Conservation (phyloP, 192 early-diverging fungal genomes). For the Diversispora epigaea region DNA sequence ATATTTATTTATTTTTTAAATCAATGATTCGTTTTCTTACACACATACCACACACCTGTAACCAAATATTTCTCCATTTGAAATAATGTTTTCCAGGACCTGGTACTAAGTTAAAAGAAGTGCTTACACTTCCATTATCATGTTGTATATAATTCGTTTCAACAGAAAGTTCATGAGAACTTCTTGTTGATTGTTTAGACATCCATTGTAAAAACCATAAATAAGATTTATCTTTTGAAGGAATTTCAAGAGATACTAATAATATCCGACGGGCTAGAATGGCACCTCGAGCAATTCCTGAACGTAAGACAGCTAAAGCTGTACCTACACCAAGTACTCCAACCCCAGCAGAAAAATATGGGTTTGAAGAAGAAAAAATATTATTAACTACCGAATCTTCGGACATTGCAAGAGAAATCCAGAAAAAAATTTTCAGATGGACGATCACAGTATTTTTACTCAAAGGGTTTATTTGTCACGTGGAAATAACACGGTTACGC, state of each 20-base stretch:
- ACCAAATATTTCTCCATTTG: conserved; percentile 74
- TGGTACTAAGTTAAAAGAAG: conserved; percentile 84
- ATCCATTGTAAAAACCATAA: conserved; percentile 96
- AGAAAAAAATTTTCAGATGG: no score
- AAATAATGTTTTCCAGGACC: conserved; percentile 91
- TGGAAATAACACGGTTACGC: no score
- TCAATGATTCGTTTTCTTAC: no score
- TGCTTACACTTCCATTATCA: conserved; percentile 85
- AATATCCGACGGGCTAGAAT: conserved; percentile 73
- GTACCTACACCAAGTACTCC: conserved; percentile 89
- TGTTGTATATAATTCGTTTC: conserved; percentile 85
- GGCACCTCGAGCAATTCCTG: conserved; percentile 67
- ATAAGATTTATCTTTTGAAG: conserved; percentile 90
- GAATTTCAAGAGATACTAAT: conserved; percentile 91
- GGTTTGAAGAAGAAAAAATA: conserved; percentile 61
- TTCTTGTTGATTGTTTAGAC: conserved; percentile 53
- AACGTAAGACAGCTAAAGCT: conserved; percentile 72
- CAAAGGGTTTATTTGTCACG: no score
- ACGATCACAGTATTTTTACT: no score
- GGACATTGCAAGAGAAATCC: no score
- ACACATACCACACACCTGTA: conserved; percentile 50
- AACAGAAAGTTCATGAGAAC: conserved; percentile 76
- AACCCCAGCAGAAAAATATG: conserved; percentile 93
- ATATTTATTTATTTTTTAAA: no score
- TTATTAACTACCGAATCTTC: no score